Base-by-base conservation (phyloP, 768 basidiomycete species). In the Agrocybe chaxingu region DNA sequence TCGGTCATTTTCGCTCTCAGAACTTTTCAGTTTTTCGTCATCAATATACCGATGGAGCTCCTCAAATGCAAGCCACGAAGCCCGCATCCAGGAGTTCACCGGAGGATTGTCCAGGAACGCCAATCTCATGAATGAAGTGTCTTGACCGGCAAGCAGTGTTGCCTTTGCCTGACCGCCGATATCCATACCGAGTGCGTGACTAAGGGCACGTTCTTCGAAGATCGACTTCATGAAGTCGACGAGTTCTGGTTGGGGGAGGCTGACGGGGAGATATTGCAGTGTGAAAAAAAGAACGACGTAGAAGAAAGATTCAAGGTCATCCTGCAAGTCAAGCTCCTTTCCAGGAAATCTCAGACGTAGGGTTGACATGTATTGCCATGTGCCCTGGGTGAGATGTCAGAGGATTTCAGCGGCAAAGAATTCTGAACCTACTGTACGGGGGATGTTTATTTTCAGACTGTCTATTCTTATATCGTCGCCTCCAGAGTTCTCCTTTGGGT, bases 301-400 rank as follows among this genome's bases (percentile, higher is more conserved):
- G 33, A 48, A 48, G 45, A 69, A 65, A 0, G 68, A 69, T 45
- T 69, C 64, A 9, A 70, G 47, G 39, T 70, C 64, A 18, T 67
- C 66, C n/a, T 55, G 39, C 2, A 65, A 38, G 1, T 30, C 46
- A 19, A 66, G 66, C 8, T 18, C 30, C 32, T 57, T 59, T 8
- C 7, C n/a, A 3, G 57, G 47, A 12, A 57, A 3, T 19, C 11
- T 16, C 6, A 68, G 55, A 3, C 67, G 39, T 12, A 41, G 48
- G 1, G 52, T 41, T 4, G 66, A 66, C 51, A 66, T 62, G 43
- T 65, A 66, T 24, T 57, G 56, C 66, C 66, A 67, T 18, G 63
- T 67, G 0, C 67, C 67, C 66, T 67, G 41, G 24, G 24, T 24
- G 24, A 7, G 18, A 24, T 19, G 24, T 37, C 12, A 40, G 5